Evolutionary conservation across 2,329 filamentous ascomycete genomes (phyloP), one percentile per base, ranked within the genome.

Genomic region (Xylariaceae sp.): DNA sequence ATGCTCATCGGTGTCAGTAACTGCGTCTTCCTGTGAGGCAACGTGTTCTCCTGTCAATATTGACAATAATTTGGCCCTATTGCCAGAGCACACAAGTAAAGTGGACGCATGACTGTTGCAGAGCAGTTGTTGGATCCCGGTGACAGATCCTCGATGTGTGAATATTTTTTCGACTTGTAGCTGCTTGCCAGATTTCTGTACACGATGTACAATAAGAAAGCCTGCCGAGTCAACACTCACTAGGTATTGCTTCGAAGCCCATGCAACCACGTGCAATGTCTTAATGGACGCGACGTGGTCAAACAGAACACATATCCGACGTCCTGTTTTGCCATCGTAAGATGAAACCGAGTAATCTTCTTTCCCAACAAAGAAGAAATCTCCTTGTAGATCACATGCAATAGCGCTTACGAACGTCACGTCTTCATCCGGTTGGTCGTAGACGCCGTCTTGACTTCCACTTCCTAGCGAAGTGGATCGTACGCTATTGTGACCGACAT

Each of bases 401-500:
- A 41, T 22, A 17, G 33, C 14, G 38, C 9, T 40, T 2, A 47
- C 28, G 6, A 14, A 10, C 16, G 34, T 17, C 14, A 39, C 22
- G 22, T 14, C 6, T 16, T 40, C 11, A 14, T 42, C 22, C 12
- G 38, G 18, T 14, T 34, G 5, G 17, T 31, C 31, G 39, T 42
- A 17, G 9, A 47, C 16, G n/a, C 40, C 22, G 16, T 45, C 38
- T 47, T 41, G 16, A 16, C 45, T 38, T 34, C 48, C 45, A 14
- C 50, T 52, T 2, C 45, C 43, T 16, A 48, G 18, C 2, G 50
- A 52, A 12, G 44, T 44, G 1, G 50, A 52, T 14, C 44, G 33
- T 11, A 52, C 43, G 28, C 50, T 52, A 1, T 44, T 17, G n/a
- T 52, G 43, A 7, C 44, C 50, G 2, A 52, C 50, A 11, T 52